phyloP scores from a whole-genome alignment of 176 grass and related monocot genomes.

The Tillandsia leiboldiana region DNA sequence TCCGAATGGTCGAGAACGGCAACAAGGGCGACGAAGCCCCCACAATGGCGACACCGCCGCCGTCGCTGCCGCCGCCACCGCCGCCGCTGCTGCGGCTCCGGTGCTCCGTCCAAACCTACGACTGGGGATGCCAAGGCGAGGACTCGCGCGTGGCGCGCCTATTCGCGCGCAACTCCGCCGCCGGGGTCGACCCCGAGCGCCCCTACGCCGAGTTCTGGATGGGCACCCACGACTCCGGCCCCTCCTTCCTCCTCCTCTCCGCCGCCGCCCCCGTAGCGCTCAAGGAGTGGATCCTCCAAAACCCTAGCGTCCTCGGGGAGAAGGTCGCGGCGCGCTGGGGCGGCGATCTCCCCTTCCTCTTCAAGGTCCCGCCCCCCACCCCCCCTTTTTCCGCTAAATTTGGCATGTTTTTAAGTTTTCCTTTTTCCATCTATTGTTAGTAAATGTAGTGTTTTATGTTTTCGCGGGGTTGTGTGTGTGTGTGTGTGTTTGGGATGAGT shows the following conservation, averaged over 20 bases:
- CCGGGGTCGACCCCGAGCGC: conserved; percentile 13
- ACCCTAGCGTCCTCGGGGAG: conserved; percentile 44
- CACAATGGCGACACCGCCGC: neutral
- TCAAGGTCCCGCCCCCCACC: conserved; percentile 46
- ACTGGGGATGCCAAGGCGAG: conserved; percentile 47
- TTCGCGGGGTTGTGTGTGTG: neutral
- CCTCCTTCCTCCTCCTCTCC: conserved; percentile 33
- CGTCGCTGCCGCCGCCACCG: neutral
- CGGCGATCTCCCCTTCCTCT: conserved; percentile 76
- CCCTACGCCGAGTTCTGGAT: conserved; percentile 96
- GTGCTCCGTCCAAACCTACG: conserved; percentile 75
- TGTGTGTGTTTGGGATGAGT: neutral
- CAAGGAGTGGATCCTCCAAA: conserved; percentile 47
- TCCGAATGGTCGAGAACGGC: neutral
- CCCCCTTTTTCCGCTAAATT: neutral
- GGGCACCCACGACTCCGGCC: conserved; percentile 70
- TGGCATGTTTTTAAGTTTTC: neutral
- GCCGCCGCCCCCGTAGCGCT: conserved; percentile 22
- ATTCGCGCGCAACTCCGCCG: conserved; percentile 21
- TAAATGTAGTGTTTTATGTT: neutral
- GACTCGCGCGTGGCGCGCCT: conserved; percentile 57
- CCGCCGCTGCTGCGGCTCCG: conserved; percentile 28
- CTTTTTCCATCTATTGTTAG: conserved; percentile 1
- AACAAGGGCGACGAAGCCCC: conserved; percentile 2
- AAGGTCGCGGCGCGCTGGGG: conserved; percentile 51